Evolutionary conservation across 2,329 filamentous ascomycete genomes (phyloP).

Genomic region (Neonectria sp.): DNA sequence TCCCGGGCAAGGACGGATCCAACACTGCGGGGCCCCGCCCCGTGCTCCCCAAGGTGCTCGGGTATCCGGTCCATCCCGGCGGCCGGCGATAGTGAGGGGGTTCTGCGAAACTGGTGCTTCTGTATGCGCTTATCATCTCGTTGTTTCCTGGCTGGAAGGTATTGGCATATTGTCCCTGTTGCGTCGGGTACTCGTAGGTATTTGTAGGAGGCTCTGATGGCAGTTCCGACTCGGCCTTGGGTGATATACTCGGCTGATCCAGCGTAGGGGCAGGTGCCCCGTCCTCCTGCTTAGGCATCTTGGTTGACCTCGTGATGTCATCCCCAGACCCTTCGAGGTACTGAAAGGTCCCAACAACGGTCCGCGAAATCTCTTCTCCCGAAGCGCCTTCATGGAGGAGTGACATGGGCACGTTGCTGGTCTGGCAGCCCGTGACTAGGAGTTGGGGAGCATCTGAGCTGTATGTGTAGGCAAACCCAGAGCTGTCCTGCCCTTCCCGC

Average conservation of each 20-base stretch:
- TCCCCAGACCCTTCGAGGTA: slow-evolving; percentile 66
- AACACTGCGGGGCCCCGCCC: slow-evolving; percentile 60
- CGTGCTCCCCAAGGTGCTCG: slow-evolving; percentile 57
- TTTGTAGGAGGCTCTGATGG: slow-evolving; percentile 59
- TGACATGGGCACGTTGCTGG: slow-evolving; percentile 68
- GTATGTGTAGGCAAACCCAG: slow-evolving; percentile 80
- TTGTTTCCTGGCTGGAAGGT: slow-evolving; percentile 59
- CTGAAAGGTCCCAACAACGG: slow-evolving; percentile 62
- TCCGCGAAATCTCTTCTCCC: slow-evolving; percentile 68
- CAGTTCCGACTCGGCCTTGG: slow-evolving; percentile 59
- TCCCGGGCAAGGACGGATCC: slow-evolving; percentile 59
- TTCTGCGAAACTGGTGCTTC: slow-evolving; percentile 67
- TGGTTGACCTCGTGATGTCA: slow-evolving; percentile 57
- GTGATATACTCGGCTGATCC: slow-evolving; percentile 58
- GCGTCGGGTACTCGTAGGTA: slow-evolving; percentile 64
- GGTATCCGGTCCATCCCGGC: slow-evolving; percentile 61
- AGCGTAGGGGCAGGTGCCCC: slow-evolving; percentile 53
- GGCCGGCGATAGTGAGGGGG: slow-evolving; percentile 62
- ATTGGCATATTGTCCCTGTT: slow-evolving; percentile 57
- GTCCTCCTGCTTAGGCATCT: slow-evolving; percentile 55
- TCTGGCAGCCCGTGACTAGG: slow-evolving; percentile 65
- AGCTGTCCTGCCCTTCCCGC: slow-evolving; percentile 70
- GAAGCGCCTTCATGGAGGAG: slow-evolving; percentile 67
- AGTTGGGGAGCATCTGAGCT: slow-evolving; percentile 78
- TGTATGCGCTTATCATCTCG: slow-evolving; percentile 71